Evolutionary conservation across 208 protist genomes (phyloP).

Genomic region (Trypanosoma melophagium): DNA sequence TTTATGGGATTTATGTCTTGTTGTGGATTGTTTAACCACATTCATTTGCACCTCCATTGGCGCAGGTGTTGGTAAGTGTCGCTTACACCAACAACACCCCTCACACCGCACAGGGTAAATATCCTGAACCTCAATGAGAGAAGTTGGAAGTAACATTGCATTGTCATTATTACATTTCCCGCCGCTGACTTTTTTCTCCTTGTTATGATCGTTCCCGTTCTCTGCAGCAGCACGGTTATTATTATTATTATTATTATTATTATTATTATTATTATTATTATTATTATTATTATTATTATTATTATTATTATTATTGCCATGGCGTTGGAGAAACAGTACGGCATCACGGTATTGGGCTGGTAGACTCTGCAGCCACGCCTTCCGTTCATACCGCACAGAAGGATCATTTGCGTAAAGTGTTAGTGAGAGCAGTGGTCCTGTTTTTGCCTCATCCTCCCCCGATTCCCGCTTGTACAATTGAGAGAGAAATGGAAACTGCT

Average conservation of each 20-base stretch:
- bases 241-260: too few relatives aligned
- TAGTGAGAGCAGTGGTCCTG: conserved; percentile 57
- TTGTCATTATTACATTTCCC: not conserved
- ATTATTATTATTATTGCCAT: not conserved
- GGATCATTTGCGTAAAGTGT: conserved; percentile 68
- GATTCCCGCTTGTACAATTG: conserved; percentile 26
- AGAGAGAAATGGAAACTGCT: conserved; percentile 54
- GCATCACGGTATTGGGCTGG: conserved; percentile 29
- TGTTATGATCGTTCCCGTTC: too few relatives aligned
- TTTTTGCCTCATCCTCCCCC: not conserved
- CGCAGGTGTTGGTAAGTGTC: conserved; percentile 41
- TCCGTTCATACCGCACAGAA: conserved; percentile 35
- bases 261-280: too few relatives aligned
- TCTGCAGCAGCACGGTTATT: too few relatives aligned
- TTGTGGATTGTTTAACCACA: conserved; percentile 24
- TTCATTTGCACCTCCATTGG: conserved; percentile 49
- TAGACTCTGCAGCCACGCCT: conserved; percentile 39
- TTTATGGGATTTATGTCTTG: conserved; percentile 5
- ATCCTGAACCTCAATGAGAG: conserved; percentile 35
- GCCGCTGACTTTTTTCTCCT: too few relatives aligned
- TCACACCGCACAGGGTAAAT: conserved; percentile 49
- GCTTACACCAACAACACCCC: conserved; percentile 52
- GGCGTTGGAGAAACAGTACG: conserved; percentile 14
- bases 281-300: not conserved
- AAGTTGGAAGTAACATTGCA: conserved; percentile 14